A percentile compares a stretch with the other conserved stretches of the same genome.
These are phyloP conservation scores for Phascolomyces articulosus DNA, from an alignment of 371 early-diverging fungal genomes.

Conservation along the genomic window DNA sequence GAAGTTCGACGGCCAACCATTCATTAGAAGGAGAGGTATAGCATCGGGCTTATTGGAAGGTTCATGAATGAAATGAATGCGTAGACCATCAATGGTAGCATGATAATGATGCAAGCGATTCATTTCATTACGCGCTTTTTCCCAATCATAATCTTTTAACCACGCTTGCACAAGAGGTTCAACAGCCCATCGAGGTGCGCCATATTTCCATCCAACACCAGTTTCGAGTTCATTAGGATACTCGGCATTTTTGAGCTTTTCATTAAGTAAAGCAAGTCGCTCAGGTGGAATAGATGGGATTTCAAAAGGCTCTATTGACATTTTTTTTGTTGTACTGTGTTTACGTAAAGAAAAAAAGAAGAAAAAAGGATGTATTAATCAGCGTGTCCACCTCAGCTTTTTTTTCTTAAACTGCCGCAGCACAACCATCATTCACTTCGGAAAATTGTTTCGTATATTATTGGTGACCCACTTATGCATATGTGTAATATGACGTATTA, in stretches of 20 bases:
- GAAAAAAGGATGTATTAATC: no score
- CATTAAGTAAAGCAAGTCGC: constrained; percentile 15
- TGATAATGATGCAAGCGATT: constrained; percentile 57
- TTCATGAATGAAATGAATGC: constrained; percentile 65
- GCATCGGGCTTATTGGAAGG: constrained; percentile 48
- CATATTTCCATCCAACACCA: constrained; percentile 57
- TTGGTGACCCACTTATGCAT: no score
- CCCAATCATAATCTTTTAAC: constrained; percentile 51
- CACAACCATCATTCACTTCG: no score
- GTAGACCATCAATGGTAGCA: constrained; percentile 46
- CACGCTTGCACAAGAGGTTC: constrained; percentile 49
- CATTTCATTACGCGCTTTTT: constrained; percentile 36
- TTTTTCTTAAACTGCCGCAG: no score
- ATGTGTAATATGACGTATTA: no score
- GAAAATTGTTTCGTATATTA: no score
- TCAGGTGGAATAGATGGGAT: constrained; percentile 25
- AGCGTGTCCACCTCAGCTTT: background rate
- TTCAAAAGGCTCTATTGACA: constrained; percentile 22
- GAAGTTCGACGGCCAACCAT: constrained; percentile 73
- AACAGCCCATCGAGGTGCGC: constrained; percentile 48
- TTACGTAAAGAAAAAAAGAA: background rate
- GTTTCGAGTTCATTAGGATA: constrained; percentile 48
- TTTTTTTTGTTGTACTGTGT: background rate
- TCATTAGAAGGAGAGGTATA: constrained; percentile 66
- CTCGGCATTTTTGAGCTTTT: constrained; percentile 12